Evolutionary conservation across 2,329 filamentous ascomycete species (phyloP).

Genomic region (Drechslerella coelobrocha): DNA sequence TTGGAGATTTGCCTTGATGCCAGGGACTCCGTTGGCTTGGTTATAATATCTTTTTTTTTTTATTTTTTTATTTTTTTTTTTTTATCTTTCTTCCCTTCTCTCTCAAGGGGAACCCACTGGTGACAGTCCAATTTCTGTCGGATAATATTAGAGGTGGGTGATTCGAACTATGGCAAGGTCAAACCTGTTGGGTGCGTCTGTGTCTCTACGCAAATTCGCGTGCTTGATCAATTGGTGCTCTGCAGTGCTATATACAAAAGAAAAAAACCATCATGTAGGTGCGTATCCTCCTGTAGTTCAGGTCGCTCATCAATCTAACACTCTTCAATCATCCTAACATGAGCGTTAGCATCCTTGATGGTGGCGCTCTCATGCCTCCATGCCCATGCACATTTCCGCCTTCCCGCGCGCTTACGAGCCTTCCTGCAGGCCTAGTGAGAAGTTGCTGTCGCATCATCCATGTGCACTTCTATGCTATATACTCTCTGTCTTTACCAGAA

Average conservation of each 20-base stretch:
- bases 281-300: slow-evolving; percentile 51
- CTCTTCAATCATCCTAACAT: slow-evolving; percentile 23
- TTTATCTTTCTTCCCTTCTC: not conserved
- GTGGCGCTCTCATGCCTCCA: not conserved
- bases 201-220: slow-evolving; percentile 49
- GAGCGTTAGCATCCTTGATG: not conserved
- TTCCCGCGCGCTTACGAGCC: slow-evolving; percentile 1
- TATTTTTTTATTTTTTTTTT: not conserved
- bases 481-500: not conserved
- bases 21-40: slow-evolving; percentile 13
- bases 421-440: not conserved
- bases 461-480: not conserved
- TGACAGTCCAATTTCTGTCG: slow-evolving; percentile 23
- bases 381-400: not conserved
- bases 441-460: not conserved
- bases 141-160: slow-evolving; percentile 35
- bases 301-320: slow-evolving; percentile 50
- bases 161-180: slow-evolving; percentile 32
- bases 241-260: slow-evolving; percentile 49
- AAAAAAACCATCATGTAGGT: slow-evolving; percentile 44
- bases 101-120: slow-evolving; percentile 11
- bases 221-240: slow-evolving; percentile 50
- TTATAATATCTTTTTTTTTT: slow-evolving; percentile 7
- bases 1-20: slow-evolving; percentile 25
- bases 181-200: slow-evolving; percentile 51